Conservation (phyloP, 2,329 filamentous ascomycete genomes). For the Microcera coccophila region DNA sequence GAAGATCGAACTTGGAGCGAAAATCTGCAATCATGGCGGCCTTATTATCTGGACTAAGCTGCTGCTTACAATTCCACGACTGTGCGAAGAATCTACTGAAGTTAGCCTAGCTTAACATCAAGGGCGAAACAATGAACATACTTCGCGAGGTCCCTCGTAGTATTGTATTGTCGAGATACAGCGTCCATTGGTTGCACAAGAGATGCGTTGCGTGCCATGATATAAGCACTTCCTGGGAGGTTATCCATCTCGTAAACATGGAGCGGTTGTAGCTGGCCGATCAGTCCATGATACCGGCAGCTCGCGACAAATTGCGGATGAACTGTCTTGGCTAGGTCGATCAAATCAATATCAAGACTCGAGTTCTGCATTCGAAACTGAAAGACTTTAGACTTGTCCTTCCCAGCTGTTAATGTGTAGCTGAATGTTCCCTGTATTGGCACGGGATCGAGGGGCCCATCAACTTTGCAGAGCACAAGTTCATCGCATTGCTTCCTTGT, state of each 20-base stretch:
- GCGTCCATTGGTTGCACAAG: no score
- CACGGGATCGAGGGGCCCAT: not conserved
- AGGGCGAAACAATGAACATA: no score
- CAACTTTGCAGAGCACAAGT: not conserved
- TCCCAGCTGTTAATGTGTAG: not conserved
- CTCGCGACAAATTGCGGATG: not conserved
- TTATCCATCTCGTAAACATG: not conserved
- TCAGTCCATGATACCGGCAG: not conserved
- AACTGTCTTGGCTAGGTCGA: not conserved
- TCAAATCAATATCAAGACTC: not conserved
- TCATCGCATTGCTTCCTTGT: constrained; percentile 2
- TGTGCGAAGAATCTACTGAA: no score
- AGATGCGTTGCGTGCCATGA: no score
- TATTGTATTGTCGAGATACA: no score
- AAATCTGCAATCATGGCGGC: no score
- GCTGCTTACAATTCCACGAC: no score
- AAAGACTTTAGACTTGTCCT: not conserved
- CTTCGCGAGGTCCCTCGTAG: no score
- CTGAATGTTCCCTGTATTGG: not conserved
- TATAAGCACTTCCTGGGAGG: not conserved
- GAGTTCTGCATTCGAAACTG: not conserved
- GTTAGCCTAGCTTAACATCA: no score
- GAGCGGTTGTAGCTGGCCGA: not conserved
- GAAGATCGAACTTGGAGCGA: no score
- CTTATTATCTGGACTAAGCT: no score